Evolutionary conservation across 306 rosid species (phyloP).

Genomic region (barrel medic (Medicago truncatula)): DNA sequence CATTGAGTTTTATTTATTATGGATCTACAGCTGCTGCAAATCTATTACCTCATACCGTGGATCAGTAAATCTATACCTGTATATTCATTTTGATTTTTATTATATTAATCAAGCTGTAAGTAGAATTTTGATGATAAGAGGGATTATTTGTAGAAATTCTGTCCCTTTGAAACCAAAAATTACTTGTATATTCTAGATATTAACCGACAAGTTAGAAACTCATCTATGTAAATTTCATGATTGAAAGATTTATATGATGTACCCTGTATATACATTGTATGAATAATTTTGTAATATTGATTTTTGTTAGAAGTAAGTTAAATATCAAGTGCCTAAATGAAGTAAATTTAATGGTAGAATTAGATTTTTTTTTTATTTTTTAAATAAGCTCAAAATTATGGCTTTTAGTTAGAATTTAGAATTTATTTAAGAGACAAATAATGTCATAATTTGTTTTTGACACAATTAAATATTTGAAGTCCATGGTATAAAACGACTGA

Average conservation of each 20-base stretch:
- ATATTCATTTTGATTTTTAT: slow-evolving; percentile 37
- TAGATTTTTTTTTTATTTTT: background rate
- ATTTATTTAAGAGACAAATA: too few relatives aligned
- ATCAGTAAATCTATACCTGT: slow-evolving; percentile 43
- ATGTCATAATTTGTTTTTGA: too few relatives aligned
- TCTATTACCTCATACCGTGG: slow-evolving; percentile 26
- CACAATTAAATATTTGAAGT: too few relatives aligned
- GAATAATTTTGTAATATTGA: background rate
- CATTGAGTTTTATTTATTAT: slow-evolving; percentile 8
- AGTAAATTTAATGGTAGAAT: background rate
- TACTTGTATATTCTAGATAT: slow-evolving; percentile 35
- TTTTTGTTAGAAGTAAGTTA: background rate
- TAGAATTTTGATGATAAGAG: slow-evolving; percentile 45
- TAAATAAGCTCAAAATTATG: background rate
- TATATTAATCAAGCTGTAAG: slow-evolving; percentile 45
- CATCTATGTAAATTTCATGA: background rate
- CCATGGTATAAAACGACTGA: too few relatives aligned
- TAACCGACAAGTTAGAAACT: slow-evolving; percentile 16
- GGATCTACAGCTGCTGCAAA: slow-evolving; percentile 37
- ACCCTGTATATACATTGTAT: background rate
- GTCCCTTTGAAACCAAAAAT: slow-evolving; percentile 9
- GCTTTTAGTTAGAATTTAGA: background rate
- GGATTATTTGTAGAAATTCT: slow-evolving; percentile 20
- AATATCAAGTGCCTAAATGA: background rate
- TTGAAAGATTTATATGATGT: background rate